These are phyloP conservation scores for Solanum chilense DNA, from an alignment of 257 asterid species.

Conservation along the genomic window DNA sequence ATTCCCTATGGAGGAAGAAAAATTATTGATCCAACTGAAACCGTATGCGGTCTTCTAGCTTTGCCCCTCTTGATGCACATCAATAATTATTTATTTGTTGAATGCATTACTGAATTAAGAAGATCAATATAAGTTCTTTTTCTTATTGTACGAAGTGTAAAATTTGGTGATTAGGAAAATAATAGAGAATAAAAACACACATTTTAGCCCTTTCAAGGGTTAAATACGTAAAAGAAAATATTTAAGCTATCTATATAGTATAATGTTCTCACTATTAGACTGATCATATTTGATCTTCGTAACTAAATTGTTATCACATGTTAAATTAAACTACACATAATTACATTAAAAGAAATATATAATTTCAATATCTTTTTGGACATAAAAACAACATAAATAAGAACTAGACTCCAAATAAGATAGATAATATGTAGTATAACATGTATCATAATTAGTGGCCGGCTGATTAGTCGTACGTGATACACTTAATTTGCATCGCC, in stretches of 20 bases:
- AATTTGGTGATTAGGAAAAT: background rate
- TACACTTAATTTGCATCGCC: background rate
- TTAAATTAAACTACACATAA: background rate
- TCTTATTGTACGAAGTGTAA: background rate
- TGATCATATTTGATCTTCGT: background rate
- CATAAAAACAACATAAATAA: background rate
- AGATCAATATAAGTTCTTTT: too few species aligned
- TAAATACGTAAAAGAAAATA: background rate
- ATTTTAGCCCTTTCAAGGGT: too few species aligned
- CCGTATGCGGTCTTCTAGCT: background rate
- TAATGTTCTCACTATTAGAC: background rate
- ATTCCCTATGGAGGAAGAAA: too few species aligned
- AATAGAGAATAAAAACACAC: background rate
- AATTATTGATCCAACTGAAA: too few species aligned
- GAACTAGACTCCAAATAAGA: too few species aligned
- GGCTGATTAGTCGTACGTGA: background rate
- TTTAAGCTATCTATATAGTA: background rate
- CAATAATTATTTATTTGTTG: too few species aligned
- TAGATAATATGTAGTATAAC: background rate
- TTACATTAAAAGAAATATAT: background rate
- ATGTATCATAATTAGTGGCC: background rate
- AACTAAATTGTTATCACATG: background rate
- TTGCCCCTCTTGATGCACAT: background rate
- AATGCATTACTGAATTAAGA: background rate
- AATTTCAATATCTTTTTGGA: background rate